Conservation (phyloP, 331 rosid species). For the Quercus phellos region DNA sequence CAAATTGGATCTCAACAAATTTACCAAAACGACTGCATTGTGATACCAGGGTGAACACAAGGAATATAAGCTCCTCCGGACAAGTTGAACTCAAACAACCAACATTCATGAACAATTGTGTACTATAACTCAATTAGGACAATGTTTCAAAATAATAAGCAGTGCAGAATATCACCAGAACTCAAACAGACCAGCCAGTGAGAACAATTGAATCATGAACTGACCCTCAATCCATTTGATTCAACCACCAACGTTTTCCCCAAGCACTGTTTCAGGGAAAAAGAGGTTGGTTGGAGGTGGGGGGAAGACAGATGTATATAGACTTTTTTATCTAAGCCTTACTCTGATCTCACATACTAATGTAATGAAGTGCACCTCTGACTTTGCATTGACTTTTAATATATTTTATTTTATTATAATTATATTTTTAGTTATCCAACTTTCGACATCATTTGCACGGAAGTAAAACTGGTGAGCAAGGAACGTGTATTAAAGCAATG, state of each 20-base stretch:
- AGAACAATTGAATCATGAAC: not conserved
- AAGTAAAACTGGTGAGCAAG: not conserved
- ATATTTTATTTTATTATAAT: not conserved
- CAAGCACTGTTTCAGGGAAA: not conserved
- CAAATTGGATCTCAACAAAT: slow-evolving; percentile 96
- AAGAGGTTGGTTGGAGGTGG: not conserved
- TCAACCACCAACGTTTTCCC: not conserved
- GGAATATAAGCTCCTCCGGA: slow-evolving; percentile 15
- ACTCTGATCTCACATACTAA: not conserved
- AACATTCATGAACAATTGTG: not conserved
- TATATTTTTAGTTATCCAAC: not conserved
- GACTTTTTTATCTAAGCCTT: not conserved
- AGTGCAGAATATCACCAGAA: slow-evolving; percentile 18
- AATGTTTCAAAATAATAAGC: slow-evolving; percentile 4
- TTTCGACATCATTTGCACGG: not conserved
- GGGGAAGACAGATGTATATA: not conserved
- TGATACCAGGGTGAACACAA: slow-evolving; percentile 28
- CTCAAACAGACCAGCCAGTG: slow-evolving; percentile 10
- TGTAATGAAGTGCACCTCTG: not conserved
- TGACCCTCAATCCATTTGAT: not conserved
- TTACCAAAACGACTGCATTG: slow-evolving; percentile 96
- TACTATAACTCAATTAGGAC: not conserved
- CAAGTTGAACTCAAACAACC: slow-evolving; percentile 13
- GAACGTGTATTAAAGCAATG: not conserved
- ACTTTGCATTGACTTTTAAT: not conserved